Base-by-base conservation (phyloP, 2,329 filamentous ascomycete species). In the Penicillium sclerotigenum region DNA sequence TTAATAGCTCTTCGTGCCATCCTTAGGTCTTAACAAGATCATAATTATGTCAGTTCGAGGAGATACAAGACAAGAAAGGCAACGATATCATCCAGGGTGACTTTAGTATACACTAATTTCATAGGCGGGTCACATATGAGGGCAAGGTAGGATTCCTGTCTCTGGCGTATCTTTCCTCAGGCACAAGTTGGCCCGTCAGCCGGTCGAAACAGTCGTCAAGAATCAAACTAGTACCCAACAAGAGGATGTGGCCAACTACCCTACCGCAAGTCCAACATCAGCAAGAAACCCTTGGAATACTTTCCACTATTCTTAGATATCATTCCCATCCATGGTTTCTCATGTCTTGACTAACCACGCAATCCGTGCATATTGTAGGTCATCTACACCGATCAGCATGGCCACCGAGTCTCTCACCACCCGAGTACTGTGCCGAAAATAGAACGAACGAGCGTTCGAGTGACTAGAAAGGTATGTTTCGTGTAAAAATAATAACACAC, bases 351-450 rank as follows among this genome's bases (percentile, higher is more conserved):
- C 43, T 8, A 22, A 26, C 9, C 22, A 2, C 40, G 1, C 20
- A 22, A 29, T 14, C 1, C 1, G 22, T n/a, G 28, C n/a, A 46
- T 10, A 4, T 43, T 40, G 8, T 13, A 68, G 65, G 61, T 67
- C 22, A 63, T 70, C 41, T 68, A 63, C 36, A 58, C 45, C 8
- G 64, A 69, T 36, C 68, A 70, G 47, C 64, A 70, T 42, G 64
- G 65, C n/a, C 64, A 69, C 31, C 56, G 52, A 24, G 65, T 69
- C 14, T 62, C 63, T 24, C 67, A 68, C 45, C 63, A 64, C 49
- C 68, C 67, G 3, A 58, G 41, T 18, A 64, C 61, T 14, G 36
- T 67, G 36, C 58, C 59, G n/a, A 47, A 69, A 65, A 56, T 16
- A 54, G 33, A 46, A 33, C 1, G 9, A 28, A 45, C 11, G 11